phyloP scores from a whole-genome alignment of 352 stramenopile genomes.

The Globisporangium viniferum region DNA sequence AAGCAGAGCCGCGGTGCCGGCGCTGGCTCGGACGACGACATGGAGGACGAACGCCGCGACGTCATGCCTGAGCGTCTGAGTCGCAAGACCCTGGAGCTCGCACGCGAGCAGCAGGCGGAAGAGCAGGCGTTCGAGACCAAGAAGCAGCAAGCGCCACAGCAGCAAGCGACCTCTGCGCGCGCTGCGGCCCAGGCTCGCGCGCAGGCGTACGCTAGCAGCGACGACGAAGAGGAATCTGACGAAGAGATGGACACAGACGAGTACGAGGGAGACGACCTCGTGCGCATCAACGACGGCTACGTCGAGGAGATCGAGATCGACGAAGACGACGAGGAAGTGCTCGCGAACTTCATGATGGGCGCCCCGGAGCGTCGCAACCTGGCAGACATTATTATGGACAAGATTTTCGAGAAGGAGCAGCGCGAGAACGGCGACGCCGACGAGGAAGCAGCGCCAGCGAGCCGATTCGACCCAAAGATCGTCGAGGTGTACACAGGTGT shows the following conservation, averaged over 20 bases:
- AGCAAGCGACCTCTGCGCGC: conserved; percentile 15
- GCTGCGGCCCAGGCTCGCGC: conserved; percentile 18
- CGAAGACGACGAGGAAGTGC: conserved; percentile 83
- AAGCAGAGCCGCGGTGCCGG: conserved; percentile 19
- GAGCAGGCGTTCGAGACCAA: conserved; percentile 58
- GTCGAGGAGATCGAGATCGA: conserved; percentile 89
- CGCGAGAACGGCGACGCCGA: conserved; percentile 80
- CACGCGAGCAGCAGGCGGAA: conserved; percentile 75
- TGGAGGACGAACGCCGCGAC: conserved; percentile 57
- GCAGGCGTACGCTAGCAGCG: conserved; percentile 51
- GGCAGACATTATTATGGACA: conserved; percentile 99
- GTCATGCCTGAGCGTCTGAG: conserved; percentile 81
- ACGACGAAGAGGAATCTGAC: conserved; percentile 70
- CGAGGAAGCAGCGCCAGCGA: conserved; percentile 54
- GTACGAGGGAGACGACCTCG: conserved; percentile 87
- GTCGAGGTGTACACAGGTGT: conserved; percentile 99
- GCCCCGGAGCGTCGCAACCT: conserved; percentile 89
- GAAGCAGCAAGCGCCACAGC: conserved; percentile 14
- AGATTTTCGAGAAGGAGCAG: conserved; percentile 97
- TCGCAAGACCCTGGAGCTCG: conserved; percentile 75
- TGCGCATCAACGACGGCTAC: conserved; percentile 89
- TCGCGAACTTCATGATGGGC: conserved; percentile 87
- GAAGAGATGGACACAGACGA: conserved; percentile 87
- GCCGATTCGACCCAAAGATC: conserved; percentile 92
- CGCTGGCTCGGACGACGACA: conserved; percentile 43